Percentiles rank a stretch among this genome's conserved stretches.
Evolutionary conservation across 805 yeast species (phyloP).

Genomic region (Nakazawaea molendinolei): DNA sequence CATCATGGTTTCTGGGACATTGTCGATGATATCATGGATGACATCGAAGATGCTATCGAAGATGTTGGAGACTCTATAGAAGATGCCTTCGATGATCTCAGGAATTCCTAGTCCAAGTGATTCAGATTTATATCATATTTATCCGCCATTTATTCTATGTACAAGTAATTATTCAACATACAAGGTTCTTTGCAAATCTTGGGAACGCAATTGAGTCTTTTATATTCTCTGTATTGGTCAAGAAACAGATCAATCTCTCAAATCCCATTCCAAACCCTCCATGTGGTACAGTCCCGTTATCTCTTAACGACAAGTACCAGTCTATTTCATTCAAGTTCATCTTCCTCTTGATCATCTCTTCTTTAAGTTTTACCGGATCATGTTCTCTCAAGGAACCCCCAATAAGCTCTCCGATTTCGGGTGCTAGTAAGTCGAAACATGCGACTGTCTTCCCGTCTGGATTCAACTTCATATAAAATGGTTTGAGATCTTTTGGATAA

Average conservation of each 20-base stretch:
- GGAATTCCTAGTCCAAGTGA: too few relatives aligned
- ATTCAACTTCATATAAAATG: conserved; percentile 82
- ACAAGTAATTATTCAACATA: conserved; percentile 27
- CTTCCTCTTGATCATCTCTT: conserved; percentile 42
- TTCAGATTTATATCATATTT: too few relatives aligned
- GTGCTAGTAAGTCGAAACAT: conserved; percentile 83
- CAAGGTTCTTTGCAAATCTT: conserved; percentile 53
- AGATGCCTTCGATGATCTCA: conserved; percentile 9
- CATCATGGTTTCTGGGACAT: conserved; percentile 8
- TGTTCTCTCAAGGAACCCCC: conserved; percentile 95
- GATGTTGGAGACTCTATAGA: conserved; percentile 11
- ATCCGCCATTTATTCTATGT: too few relatives aligned
- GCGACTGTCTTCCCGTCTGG: conserved; percentile 57
- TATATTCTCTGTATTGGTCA: conserved; percentile 70
- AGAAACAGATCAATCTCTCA: conserved; percentile 73
- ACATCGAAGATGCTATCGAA: conserved; percentile 11
- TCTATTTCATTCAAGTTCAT: conserved; percentile 57
- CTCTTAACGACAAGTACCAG: conserved; percentile 77
- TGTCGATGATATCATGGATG: conserved; percentile 11
- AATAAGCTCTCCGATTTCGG: conserved; percentile 86
- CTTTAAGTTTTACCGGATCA: conserved; percentile 35
- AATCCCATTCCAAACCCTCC: conserved; percentile 98
- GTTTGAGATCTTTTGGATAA: conserved; percentile 74
- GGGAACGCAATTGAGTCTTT: conserved; percentile 87
- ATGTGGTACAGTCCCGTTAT: conserved; percentile 81